Conservation (phyloP, 495 filamentous ascomycete genomes). For the Xanthoparmelia taractica region DNA sequence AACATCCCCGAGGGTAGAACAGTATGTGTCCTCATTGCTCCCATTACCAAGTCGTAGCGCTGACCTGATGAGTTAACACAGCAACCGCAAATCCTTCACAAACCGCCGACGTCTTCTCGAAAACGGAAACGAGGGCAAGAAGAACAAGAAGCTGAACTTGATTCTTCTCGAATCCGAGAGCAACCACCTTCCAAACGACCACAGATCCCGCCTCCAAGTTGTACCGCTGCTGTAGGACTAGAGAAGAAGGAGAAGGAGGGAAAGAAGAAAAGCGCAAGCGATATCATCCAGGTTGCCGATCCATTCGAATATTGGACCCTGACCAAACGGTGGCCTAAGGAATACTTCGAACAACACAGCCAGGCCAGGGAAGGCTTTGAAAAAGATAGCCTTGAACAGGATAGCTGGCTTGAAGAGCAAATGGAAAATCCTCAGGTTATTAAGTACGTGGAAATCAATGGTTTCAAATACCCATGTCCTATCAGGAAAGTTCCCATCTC, state of each 20-base stretch:
- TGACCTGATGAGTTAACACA: slow-evolving; percentile 16
- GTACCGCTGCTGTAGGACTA: too few species aligned
- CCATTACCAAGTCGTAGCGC: slow-evolving; percentile 10
- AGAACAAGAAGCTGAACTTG: slow-evolving; percentile 14
- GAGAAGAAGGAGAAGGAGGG: too few species aligned
- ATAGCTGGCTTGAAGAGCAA: neutral
- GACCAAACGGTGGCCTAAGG: neutral
- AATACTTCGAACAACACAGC: slow-evolving; percentile 8
- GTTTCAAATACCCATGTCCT: neutral
- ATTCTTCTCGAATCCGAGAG: slow-evolving; percentile 15
- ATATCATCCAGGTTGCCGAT: neutral
- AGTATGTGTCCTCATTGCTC: slow-evolving; percentile 11
- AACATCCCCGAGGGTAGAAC: slow-evolving; percentile 12
- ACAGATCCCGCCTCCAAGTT: slow-evolving; percentile 8
- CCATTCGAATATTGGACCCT: neutral
- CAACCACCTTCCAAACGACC: slow-evolving; percentile 20
- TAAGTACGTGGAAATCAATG: slow-evolving; percentile 1
- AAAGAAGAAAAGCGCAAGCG: too few species aligned
- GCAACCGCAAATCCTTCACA: slow-evolving; percentile 9
- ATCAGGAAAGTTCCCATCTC: neutral
- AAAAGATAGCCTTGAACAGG: slow-evolving; percentile 2
- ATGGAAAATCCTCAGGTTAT: too few species aligned
- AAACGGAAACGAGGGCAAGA: slow-evolving; percentile 24
- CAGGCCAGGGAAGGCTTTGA: neutral
- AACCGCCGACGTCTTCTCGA: slow-evolving; percentile 12